These are phyloP conservation scores for Coemansia guatemalensis DNA, from an alignment of 192 early-diverging fungal genomes.

Conservation along the genomic window DNA sequence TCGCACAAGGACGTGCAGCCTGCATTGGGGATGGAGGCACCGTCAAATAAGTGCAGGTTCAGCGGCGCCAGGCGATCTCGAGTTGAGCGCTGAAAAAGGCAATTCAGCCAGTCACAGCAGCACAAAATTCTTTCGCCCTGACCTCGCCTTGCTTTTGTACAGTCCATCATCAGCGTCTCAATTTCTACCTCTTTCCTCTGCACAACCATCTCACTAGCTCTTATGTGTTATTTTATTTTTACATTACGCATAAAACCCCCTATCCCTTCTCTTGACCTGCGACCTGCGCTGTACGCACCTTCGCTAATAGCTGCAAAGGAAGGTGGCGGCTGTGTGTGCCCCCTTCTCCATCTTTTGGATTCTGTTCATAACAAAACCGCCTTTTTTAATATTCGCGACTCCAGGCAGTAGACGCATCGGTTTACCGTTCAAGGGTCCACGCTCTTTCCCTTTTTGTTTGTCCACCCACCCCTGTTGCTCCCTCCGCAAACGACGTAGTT, in stretches of 20 bases:
- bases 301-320: too few relatives aligned
- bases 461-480: not conserved
- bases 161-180: too few relatives aligned
- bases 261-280: slow-evolving; percentile 1
- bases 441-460: not conserved
- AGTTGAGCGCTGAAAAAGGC: too few relatives aligned
- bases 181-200: too few relatives aligned
- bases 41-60: too few relatives aligned
- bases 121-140: too few relatives aligned
- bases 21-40: too few relatives aligned
- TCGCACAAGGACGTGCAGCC: too few relatives aligned
- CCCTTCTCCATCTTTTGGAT: not conserved
- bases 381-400: not conserved
- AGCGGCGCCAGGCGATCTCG: too few relatives aligned
- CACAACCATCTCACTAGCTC: not conserved
- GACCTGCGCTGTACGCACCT: not conserved
- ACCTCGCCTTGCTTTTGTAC: not conserved
- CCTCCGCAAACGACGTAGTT: not conserved
- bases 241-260: too few relatives aligned
- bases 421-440: not conserved
- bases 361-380: slow-evolving; percentile 2
- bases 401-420: not conserved
- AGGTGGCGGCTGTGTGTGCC: not conserved
- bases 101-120: too few relatives aligned
- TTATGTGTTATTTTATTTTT: slow-evolving; percentile 1